These are phyloP conservation scores for Leptographium lundbergii DNA, from an alignment of 2,329 filamentous ascomycete genomes.

Conservation along the genomic window DNA sequence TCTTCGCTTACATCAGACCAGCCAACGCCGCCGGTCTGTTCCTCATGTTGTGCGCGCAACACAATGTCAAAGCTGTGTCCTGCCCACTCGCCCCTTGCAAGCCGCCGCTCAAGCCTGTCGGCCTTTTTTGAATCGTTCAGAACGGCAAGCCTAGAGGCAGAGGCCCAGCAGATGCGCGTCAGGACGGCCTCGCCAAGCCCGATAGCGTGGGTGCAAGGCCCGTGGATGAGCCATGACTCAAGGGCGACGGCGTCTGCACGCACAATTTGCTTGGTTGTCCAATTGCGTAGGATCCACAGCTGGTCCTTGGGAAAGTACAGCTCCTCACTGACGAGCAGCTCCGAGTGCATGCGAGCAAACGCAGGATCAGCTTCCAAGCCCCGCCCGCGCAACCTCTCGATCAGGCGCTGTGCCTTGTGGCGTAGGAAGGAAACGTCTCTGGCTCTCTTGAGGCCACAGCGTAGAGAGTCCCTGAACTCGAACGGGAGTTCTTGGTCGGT, in stretches of 20 bases:
- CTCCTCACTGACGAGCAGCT: background rate
- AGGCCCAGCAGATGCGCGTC: background rate
- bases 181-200: background rate
- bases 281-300: background rate
- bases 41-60: too few species aligned
- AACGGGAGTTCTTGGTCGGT: background rate
- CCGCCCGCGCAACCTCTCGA: background rate
- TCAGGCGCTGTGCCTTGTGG: background rate
- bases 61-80: too few species aligned
- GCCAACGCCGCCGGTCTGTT: too few species aligned
- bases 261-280: background rate
- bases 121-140: too few species aligned
- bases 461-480: background rate
- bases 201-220: background rate
- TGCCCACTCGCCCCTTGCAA: too few species aligned
- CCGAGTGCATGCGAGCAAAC: background rate
- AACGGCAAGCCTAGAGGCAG: too few species aligned
- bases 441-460: background rate
- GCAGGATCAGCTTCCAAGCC: background rate
- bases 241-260: background rate
- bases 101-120: too few species aligned
- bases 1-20: too few species aligned
- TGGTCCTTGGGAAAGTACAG: background rate
- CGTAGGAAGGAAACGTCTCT: background rate
- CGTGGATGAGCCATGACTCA: background rate